phyloP scores from a whole-genome alignment of 2,329 filamentous ascomycete species.

The Ramularia endophylla region DNA sequence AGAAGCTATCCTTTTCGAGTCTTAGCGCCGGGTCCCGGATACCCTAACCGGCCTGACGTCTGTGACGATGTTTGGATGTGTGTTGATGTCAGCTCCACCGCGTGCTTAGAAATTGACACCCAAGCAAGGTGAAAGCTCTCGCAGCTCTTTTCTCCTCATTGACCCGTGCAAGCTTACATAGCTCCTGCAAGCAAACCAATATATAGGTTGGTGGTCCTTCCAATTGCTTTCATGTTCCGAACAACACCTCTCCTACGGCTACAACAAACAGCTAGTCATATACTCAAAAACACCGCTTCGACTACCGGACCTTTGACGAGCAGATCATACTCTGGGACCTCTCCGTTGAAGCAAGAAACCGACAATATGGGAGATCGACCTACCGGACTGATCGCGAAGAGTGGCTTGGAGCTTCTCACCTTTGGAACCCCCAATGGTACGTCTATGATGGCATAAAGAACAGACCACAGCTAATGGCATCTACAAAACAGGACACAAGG shows the following conservation, averaged over 20 bases:
- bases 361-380: conserved; percentile 33
- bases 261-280: conserved; percentile 22
- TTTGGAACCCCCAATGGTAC: conserved; percentile 43
- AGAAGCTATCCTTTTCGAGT: too few species aligned
- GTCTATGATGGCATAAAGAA: too few species aligned
- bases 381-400: conserved; percentile 55
- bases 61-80: too few species aligned
- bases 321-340: conserved; percentile 11
- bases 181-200: too few species aligned
- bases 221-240: conserved; percentile 21
- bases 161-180: too few species aligned
- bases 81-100: too few species aligned
- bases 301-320: conserved; percentile 5
- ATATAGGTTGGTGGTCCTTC: conserved; percentile 3
- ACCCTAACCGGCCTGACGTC: too few species aligned
- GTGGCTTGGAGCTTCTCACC: conserved; percentile 60
- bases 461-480: conserved; percentile 7
- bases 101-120: too few species aligned
- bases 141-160: too few species aligned
- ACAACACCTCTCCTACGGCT: conserved; percentile 20
- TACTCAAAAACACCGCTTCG: conserved; percentile 15
- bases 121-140: too few species aligned
- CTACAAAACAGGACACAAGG: conserved; percentile 40
- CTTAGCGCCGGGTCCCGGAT: too few species aligned
- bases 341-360: conserved; percentile 4